Percentiles rank a stretch among this genome's conserved stretches.
These are phyloP conservation scores for Conoideocrella luteorostrata DNA, from an alignment of 2,329 filamentous ascomycete species.

Conservation along the genomic window DNA sequence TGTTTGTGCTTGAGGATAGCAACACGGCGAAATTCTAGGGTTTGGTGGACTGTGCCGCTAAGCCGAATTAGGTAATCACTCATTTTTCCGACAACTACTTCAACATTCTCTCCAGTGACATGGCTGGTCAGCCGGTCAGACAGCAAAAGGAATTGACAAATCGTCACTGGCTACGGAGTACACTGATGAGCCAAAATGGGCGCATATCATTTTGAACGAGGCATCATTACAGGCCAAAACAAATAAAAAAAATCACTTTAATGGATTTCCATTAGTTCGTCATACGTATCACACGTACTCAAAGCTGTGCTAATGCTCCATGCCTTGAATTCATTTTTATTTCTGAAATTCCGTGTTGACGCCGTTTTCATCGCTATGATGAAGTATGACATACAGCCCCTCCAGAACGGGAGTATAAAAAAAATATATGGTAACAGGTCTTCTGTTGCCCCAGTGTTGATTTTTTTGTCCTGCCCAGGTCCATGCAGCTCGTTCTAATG, in stretches of 20 bases:
- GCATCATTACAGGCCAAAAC: no score
- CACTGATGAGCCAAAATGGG: no score
- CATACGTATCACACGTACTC: constrained; percentile 10
- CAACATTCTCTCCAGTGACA: not conserved
- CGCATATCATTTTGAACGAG: no score
- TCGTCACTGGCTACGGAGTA: not conserved
- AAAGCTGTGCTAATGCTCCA: constrained; percentile 20
- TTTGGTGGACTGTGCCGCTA: constrained; percentile 34
- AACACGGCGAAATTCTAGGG: constrained; percentile 38
- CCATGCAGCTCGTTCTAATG: constrained; percentile 32
- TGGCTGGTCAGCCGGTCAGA: not conserved
- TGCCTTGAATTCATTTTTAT: constrained; percentile 36
- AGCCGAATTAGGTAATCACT: constrained; percentile 34
- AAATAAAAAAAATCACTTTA: not conserved
- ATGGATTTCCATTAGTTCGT: not conserved
- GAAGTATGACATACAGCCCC: constrained; percentile 60
- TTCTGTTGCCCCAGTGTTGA: constrained; percentile 31
- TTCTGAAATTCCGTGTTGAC: constrained; percentile 58
- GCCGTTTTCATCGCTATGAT: constrained; percentile 55
- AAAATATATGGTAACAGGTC: constrained; percentile 37
- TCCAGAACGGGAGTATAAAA: constrained; percentile 43
- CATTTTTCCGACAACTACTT: constrained; percentile 6
- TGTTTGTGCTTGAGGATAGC: constrained; percentile 33
- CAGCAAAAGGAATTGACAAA: not conserved
- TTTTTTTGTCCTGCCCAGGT: constrained; percentile 28